Percentiles rank a stretch among this genome's conserved stretches.
Conservation (phyloP, 2,329 filamentous ascomycete genomes). For the Graphilbum ipis-grandicollis region DNA sequence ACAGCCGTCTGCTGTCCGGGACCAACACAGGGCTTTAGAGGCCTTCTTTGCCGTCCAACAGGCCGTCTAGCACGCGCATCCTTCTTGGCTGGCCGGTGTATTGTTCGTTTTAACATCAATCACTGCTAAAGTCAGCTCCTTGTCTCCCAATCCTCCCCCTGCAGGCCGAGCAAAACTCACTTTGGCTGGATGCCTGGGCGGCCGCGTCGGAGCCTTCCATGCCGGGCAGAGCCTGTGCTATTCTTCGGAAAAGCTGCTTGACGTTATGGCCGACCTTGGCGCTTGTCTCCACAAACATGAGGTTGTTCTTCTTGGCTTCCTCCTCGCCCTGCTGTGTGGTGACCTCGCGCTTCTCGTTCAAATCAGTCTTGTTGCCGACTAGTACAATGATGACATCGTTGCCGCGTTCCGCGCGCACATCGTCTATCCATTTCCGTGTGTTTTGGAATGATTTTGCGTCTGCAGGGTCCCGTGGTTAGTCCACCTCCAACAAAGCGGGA, state of each 20-base stretch:
- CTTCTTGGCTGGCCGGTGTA: conserved; percentile 51
- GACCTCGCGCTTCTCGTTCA: conserved; percentile 96
- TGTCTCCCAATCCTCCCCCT: too few species aligned
- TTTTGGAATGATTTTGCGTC: conserved; percentile 95
- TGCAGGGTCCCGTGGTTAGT: conserved; percentile 14
- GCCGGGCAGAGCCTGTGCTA: conserved; percentile 90
- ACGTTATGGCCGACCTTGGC: conserved; percentile 97
- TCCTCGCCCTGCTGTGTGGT: conserved; percentile 94
- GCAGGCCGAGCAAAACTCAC: conserved; percentile 26
- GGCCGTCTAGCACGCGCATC: conserved; percentile 45
- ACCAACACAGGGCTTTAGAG: background rate
- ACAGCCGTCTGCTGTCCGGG: too few species aligned
- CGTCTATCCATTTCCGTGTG: conserved; percentile 98
- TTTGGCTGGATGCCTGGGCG: conserved; percentile 56
- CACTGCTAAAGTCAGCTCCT: conserved; percentile 33
- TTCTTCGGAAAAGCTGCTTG: conserved; percentile 91
- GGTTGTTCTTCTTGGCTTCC: conserved; percentile 90
- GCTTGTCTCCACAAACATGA: conserved; percentile 99
- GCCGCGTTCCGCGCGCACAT: conserved; percentile 87
- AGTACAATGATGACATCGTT: conserved; percentile 98
- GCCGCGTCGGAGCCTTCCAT: conserved; percentile 86
- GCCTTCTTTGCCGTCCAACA: too few species aligned
- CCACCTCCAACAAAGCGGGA: background rate
- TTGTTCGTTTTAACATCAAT: conserved; percentile 83
- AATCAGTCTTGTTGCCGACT: conserved; percentile 97